Conservation (phyloP, 441 rosid genomes). For the Caryocar brasiliense region DNA sequence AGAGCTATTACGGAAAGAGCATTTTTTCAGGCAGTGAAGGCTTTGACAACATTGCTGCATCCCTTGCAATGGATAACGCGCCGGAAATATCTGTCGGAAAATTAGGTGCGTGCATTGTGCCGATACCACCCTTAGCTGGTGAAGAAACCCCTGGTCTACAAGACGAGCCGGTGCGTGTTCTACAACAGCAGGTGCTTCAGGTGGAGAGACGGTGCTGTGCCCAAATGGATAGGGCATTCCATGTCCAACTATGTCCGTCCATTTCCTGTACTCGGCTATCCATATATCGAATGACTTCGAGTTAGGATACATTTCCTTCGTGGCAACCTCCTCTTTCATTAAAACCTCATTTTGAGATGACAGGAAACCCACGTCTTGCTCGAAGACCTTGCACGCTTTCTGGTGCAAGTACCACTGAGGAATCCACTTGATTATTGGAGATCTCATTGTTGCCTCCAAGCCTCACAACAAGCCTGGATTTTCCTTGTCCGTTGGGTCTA, state of each 20-base stretch:
- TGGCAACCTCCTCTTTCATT: constrained; percentile 69
- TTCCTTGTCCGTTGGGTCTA: constrained; percentile 92
- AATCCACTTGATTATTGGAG: constrained; percentile 36
- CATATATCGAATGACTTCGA: constrained; percentile 77
- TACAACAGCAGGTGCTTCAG: constrained; percentile 59
- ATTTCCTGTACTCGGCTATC: constrained; percentile 86
- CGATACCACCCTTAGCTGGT: constrained; percentile 79
- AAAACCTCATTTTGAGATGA: constrained; percentile 84
- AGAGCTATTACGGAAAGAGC: constrained; percentile 37
- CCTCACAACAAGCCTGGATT: constrained; percentile 84
- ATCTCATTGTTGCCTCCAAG: constrained; percentile 64
- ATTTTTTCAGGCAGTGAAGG: constrained; percentile 53
- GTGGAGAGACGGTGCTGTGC: constrained; percentile 62
- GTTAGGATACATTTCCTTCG: constrained; percentile 64
- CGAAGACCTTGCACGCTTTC: constrained; percentile 74
- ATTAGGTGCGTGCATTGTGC: constrained; percentile 67
- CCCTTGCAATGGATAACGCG: constrained; percentile 79
- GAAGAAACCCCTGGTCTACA: constrained; percentile 59
- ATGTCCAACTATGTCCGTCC: constrained; percentile 95
- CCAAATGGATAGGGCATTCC: constrained; percentile 98
- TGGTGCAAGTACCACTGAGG: constrained; percentile 86
- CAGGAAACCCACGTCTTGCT: constrained; percentile 91
- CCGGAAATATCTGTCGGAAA: constrained; percentile 64
- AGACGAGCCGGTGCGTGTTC: constrained; percentile 90
- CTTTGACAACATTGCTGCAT: constrained; percentile 48